phyloP scores from a whole-genome alignment of 495 filamentous ascomycete species.

The Copromyces sp. region DNA sequence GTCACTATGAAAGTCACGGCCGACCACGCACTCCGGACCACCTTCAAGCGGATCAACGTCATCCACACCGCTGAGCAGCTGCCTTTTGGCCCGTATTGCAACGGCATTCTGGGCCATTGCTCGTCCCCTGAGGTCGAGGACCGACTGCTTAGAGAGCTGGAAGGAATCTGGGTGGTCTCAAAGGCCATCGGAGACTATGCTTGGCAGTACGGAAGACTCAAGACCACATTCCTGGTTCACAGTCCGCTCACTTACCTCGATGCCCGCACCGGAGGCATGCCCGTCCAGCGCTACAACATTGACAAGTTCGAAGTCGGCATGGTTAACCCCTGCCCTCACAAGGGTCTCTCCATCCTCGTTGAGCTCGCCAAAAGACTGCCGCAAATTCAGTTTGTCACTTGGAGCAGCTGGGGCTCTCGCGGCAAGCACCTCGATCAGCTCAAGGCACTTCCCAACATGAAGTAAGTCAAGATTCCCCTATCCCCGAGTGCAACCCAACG shows the following conservation, averaged over 20 bases:
- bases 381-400: constrained; percentile 20
- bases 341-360: constrained; percentile 18
- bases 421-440: constrained; percentile 8
- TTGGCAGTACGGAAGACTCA: constrained; percentile 13
- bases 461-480: constrained; percentile 8
- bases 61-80: constrained; percentile 26
- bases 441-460: constrained; percentile 12
- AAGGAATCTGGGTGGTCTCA: constrained; percentile 24
- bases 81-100: constrained; percentile 20
- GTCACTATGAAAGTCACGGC: constrained; percentile 21
- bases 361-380: constrained; percentile 17
- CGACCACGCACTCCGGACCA: neutral
- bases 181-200: constrained; percentile 18
- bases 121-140: constrained; percentile 13
- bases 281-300: constrained; percentile 15
- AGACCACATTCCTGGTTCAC: constrained; percentile 19
- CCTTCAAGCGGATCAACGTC: constrained; percentile 18
- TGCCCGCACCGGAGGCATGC: constrained; percentile 8
- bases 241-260: constrained; percentile 17
- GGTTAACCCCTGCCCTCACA: constrained; percentile 25
- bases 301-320: constrained; percentile 22
- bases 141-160: constrained; percentile 13
- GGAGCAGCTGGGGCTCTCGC: constrained; percentile 22
- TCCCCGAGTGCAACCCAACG: neutral
- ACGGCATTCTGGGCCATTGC: constrained; percentile 18